These are phyloP conservation scores for Colletotrichum cordylinicola DNA, from an alignment of 2,329 filamentous ascomycete species.

Conservation along the genomic window DNA sequence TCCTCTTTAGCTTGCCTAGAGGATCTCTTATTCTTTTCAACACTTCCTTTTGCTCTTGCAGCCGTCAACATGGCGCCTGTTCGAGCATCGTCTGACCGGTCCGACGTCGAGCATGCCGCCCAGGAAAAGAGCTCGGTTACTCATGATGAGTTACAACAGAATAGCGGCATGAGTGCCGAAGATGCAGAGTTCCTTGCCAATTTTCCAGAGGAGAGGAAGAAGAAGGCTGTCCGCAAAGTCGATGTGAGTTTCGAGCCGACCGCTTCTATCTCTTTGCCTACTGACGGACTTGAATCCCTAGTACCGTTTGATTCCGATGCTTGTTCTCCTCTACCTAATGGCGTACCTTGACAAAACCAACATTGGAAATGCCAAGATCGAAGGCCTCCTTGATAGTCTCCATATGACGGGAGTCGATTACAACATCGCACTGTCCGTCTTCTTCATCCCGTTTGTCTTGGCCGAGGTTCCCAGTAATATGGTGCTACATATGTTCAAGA, in stretches of 20 bases:
- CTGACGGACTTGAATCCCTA: background rate
- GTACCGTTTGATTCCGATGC: conserved; percentile 32
- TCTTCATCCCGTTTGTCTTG: conserved; percentile 68
- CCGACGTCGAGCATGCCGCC: conserved; percentile 29
- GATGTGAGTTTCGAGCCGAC: conserved; percentile 23
- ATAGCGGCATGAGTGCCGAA: conserved; percentile 25
- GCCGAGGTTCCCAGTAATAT: conserved; percentile 45
- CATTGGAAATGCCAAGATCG: conserved; percentile 59
- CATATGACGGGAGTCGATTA: conserved; percentile 60
- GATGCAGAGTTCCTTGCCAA: conserved; percentile 35
- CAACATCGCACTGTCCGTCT: conserved; percentile 63
- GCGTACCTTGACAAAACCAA: conserved; percentile 37
- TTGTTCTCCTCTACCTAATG: conserved; percentile 34
- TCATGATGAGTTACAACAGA: conserved; percentile 27
- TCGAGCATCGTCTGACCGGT: background rate
- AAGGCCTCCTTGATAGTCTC: conserved; percentile 59
- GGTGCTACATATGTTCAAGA: conserved; percentile 41
- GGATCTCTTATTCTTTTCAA: background rate
- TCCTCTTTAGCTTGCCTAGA: background rate
- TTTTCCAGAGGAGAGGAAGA: conserved; percentile 33
- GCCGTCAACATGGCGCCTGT: conserved; percentile 17
- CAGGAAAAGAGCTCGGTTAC: conserved; percentile 28
- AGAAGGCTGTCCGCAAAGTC: conserved; percentile 34
- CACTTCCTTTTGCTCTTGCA: background rate
- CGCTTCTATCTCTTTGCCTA: background rate